Evolutionary conservation across 2,329 filamentous ascomycete species (phyloP), one percentile per base, ranked within the genome.

Genomic region (Calcarisporium arbuscula): DNA sequence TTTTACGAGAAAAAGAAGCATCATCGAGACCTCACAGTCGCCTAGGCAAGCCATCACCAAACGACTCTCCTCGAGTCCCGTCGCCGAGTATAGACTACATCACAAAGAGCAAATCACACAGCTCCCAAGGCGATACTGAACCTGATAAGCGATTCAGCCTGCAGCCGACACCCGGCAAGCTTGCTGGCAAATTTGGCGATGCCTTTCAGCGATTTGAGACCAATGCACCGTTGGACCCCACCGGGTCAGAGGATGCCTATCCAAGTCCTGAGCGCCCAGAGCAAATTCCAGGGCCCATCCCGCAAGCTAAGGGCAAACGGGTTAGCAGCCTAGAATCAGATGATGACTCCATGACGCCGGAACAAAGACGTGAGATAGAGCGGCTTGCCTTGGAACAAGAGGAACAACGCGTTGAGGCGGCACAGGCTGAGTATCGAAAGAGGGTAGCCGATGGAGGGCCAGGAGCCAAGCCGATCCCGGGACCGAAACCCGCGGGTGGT

Each of bases 201-300:
- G 89, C 90, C 4, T 95, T 96, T 63, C 87, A 90, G 52, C 76
- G 84, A 6, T 96, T 96, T 47, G 92, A 98, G 57, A 70, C 67
- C 17, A 73, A 67, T 39, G 58, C 40, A 51, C 49, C 44, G 28
- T 40, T 46, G 47, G 38, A 53, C 31, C 16, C 43, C 46, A 9
- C 50, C 48, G n/a, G n/a, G n/a, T 20, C 32, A 5, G 39, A 38
- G 22, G 11, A 25, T 7, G n/a, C n/a, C n/a, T n/a, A n/a, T n/a
- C n/a, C n/a, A n/a, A n/a, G n/a, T n/a, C n/a, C n/a, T n/a, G n/a
- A n/a, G n/a, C n/a, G n/a, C n/a, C n/a, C n/a, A n/a, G n/a, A n/a
- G n/a, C n/a, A n/a, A n/a, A n/a, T 12, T 54, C 47, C n/a, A n/a
- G n/a, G n/a, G n/a, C 82, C 85, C 0, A 85, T 89, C 33, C 77